These are phyloP conservation scores for Colletotrichum orbiculare DNA, from an alignment of 2,329 filamentous ascomycete genomes.

Conservation along the genomic window DNA sequence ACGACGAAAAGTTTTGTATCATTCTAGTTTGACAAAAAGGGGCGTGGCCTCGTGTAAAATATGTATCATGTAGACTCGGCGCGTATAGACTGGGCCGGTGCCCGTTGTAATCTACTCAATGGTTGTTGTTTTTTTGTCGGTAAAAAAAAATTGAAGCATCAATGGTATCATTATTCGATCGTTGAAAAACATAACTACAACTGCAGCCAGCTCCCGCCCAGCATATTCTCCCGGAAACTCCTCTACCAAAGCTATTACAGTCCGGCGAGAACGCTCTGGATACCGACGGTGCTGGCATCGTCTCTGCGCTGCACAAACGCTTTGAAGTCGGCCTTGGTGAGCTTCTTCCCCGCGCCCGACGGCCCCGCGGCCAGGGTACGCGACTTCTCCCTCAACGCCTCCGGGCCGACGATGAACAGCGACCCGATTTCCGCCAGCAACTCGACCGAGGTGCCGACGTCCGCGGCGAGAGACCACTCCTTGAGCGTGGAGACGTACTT, in stretches of 20 bases:
- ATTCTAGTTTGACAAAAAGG: background rate
- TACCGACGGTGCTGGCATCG: conserved; percentile 81
- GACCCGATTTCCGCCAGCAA: conserved; percentile 93
- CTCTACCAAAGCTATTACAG: conserved; percentile 50
- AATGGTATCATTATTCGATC: conserved; percentile 2
- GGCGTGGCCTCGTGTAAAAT: background rate
- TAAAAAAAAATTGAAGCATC: background rate
- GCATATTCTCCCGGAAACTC: background rate
- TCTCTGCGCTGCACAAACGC: conserved; percentile 88
- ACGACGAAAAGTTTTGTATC: background rate
- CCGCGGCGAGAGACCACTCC: conserved; percentile 80
- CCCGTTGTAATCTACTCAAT: background rate
- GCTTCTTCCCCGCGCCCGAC: conserved; percentile 60
- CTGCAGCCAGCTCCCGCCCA: background rate
- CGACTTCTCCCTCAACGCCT: conserved; percentile 78
- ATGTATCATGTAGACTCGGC: background rate
- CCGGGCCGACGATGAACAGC: conserved; percentile 90
- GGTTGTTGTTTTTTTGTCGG: background rate
- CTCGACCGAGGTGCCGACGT: conserved; percentile 78
- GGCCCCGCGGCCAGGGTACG: conserved; percentile 63
- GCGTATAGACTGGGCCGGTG: background rate
- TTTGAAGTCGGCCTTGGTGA: conserved; percentile 78
- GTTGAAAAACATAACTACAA: conserved; percentile 6
- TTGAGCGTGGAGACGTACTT: conserved; percentile 90
- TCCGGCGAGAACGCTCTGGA: conserved; percentile 83